Conservation (phyloP, 2,329 filamentous ascomycete species). For the Colletotrichum viniferum region DNA sequence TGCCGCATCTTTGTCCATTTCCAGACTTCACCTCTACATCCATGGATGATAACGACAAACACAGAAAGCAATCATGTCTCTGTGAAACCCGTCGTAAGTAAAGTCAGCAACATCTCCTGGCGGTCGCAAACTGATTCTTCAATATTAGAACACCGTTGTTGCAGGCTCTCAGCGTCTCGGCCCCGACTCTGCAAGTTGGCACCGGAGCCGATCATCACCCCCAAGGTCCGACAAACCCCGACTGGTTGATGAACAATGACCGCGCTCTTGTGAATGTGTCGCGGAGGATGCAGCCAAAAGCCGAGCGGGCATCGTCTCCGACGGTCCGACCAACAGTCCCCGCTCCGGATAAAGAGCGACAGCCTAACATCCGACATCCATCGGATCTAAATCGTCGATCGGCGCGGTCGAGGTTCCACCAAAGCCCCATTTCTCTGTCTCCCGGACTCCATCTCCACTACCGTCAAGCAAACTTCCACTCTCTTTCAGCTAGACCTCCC, state of each 20-base stretch:
- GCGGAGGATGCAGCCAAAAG: background rate
- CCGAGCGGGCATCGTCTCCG: background rate
- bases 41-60: no score
- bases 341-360: background rate
- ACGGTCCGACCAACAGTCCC: background rate
- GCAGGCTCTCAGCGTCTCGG: background rate
- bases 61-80: background rate
- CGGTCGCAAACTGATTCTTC: background rate
- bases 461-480: background rate
- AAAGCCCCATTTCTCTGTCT: background rate
- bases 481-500: background rate
- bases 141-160: background rate
- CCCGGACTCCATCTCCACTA: background rate
- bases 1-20: background rate
- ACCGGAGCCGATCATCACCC: background rate
- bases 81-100: background rate
- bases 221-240: background rate
- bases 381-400: background rate
- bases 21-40: background rate
- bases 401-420: background rate
- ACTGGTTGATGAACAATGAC: background rate
- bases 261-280: background rate
- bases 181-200: background rate
- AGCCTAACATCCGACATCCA: background rate
- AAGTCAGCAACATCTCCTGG: background rate